phyloP scores from a whole-genome alignment of 257 asterid species.

The Nicotiana benthamiana region DNA sequence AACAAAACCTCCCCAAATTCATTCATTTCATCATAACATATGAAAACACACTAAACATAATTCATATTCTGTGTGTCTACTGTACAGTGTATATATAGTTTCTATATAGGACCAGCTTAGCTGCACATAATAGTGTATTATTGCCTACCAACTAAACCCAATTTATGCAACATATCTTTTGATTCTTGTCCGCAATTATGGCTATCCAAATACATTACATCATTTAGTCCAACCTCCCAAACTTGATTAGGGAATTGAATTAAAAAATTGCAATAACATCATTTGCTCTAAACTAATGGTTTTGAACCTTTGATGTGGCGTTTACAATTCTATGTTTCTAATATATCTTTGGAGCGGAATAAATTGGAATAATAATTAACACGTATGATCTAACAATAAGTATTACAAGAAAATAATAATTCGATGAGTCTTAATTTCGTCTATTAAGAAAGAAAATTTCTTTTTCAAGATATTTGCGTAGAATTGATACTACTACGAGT shows the following conservation, averaged over 20 bases:
- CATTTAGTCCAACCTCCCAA: not conserved
- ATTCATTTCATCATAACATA: constrained; percentile 1
- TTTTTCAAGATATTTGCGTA: too few species aligned
- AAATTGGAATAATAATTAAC: too few species aligned
- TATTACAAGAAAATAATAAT: too few species aligned
- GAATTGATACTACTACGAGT: too few species aligned
- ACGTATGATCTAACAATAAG: too few species aligned
- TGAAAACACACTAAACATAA: not conserved
- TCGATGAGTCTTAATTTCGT: too few species aligned
- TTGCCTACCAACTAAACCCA: constrained; percentile 5
- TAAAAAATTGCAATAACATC: not conserved
- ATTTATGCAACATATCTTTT: not conserved
- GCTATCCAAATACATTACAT: not conserved
- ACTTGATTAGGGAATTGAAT: not conserved
- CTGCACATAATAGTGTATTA: not conserved
- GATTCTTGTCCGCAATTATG: not conserved
- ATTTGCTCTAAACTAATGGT: not conserved
- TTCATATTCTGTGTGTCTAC: not conserved
- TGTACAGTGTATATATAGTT: constrained; percentile 3
- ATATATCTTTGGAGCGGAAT: not conserved
- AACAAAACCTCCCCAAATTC: constrained; percentile 2
- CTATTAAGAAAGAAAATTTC: too few species aligned
- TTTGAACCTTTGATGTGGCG: not conserved
- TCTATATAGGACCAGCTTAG: not conserved
- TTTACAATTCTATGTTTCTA: not conserved